phyloP scores from a whole-genome alignment of 2,329 filamentous ascomycete genomes.

The Colletotrichum liriopes region DNA sequence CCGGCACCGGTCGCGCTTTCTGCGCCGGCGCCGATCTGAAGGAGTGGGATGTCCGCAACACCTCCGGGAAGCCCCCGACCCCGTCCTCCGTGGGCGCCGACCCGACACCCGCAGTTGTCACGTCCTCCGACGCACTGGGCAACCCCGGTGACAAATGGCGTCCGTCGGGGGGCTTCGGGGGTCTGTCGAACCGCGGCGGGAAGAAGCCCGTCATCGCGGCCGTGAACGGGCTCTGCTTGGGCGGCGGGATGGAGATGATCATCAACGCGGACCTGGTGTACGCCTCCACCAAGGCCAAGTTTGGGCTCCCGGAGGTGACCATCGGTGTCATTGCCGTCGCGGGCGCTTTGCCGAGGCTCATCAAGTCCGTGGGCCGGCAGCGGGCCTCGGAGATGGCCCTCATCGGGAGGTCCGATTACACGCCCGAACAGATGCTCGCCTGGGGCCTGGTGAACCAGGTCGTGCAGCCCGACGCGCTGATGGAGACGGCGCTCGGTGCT shows the following conservation, averaged over 20 bases:
- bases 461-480: constrained; percentile 63
- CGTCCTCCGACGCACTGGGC: constrained; percentile 22
- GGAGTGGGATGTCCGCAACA: constrained; percentile 70
- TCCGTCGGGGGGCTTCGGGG: constrained; percentile 40
- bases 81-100: constrained; percentile 13
- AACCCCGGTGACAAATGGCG: constrained; percentile 34
- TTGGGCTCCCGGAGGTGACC: constrained; percentile 80
- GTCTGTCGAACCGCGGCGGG: constrained; percentile 74
- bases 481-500: constrained; percentile 72
- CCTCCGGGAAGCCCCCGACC: constrained; percentile 36
- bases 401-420: constrained; percentile 69
- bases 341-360: constrained; percentile 78
- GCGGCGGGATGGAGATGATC: constrained; percentile 84
- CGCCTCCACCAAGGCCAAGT: constrained; percentile 70
- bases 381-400: constrained; percentile 81
- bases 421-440: constrained; percentile 70
- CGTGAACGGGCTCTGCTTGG: constrained; percentile 82
- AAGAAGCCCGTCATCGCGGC: constrained; percentile 84
- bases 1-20: constrained; percentile 75
- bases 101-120: constrained; percentile 14
- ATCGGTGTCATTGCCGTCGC: constrained; percentile 80
- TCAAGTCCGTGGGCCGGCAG: constrained; percentile 76
- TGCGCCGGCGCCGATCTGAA: constrained; percentile 79
- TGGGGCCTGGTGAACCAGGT: constrained; percentile 83
- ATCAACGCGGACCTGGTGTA: constrained; percentile 82